These are phyloP conservation scores for Neurospora sp. DNA, from an alignment of 495 filamentous ascomycete genomes.

Conservation along the genomic window DNA sequence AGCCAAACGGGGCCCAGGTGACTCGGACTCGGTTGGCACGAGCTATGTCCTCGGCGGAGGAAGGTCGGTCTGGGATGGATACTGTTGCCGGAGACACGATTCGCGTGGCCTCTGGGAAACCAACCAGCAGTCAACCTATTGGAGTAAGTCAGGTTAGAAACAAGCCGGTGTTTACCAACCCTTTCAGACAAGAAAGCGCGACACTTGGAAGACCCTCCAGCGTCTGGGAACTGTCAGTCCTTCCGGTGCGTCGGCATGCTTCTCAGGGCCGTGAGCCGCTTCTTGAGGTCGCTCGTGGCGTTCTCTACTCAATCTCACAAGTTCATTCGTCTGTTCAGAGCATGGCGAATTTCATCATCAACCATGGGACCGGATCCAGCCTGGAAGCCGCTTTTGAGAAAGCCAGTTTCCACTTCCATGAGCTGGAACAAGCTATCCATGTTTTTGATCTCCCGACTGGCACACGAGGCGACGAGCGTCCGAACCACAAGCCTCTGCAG, in stretches of 20 bases:
- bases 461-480: slow-evolving; percentile 33
- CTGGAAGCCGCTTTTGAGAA: slow-evolving; percentile 68
- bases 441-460: slow-evolving; percentile 45
- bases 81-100: background rate
- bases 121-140: background rate
- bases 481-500: slow-evolving; percentile 51
- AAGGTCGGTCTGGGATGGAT: background rate
- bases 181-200: slow-evolving; percentile 48
- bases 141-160: background rate
- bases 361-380: slow-evolving; percentile 55
- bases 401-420: slow-evolving; percentile 59
- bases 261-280: slow-evolving; percentile 44
- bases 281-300: slow-evolving; percentile 65
- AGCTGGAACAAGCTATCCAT: slow-evolving; percentile 61
- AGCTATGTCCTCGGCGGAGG: background rate
- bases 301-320: slow-evolving; percentile 79
- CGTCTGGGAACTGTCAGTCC: slow-evolving; percentile 63
- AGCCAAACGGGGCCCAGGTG: background rate
- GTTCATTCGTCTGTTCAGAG: slow-evolving; percentile 61
- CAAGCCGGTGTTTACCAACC: slow-evolving; percentile 39
- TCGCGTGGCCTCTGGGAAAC: background rate
- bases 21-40: background rate
- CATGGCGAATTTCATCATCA: slow-evolving; percentile 52
- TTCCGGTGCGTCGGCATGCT: slow-evolving; percentile 69
- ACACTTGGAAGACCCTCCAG: slow-evolving; percentile 40